Conservation (phyloP, 83 land plant species). For the Picea mariana region DNA sequence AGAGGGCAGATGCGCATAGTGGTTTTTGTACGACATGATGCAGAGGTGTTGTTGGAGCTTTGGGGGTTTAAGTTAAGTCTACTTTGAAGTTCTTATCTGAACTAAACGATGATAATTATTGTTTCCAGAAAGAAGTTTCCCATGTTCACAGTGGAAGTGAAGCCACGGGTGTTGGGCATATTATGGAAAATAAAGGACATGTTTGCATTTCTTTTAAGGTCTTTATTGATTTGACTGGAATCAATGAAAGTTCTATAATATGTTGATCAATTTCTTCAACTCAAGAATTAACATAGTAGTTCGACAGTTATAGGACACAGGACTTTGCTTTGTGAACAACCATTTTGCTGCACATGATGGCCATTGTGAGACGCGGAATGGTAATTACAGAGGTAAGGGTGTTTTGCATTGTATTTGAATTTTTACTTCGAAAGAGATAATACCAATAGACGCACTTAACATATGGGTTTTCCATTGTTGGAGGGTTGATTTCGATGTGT, state of each 20-base stretch:
- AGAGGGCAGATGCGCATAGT: conserved; percentile 53
- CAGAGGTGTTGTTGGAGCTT: conserved; percentile 28
- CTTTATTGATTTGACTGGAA: too few relatives aligned
- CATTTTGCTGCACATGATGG: conserved; percentile 62
- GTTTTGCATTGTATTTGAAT: background rate
- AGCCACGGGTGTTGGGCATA: too few relatives aligned
- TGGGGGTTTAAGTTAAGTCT: background rate
- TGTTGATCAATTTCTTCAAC: background rate
- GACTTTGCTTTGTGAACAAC: conserved; percentile 50
- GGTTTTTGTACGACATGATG: conserved; percentile 47
- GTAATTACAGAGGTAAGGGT: conserved; percentile 37
- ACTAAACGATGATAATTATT: background rate
- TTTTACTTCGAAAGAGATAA: background rate
- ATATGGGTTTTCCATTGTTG: too few relatives aligned
- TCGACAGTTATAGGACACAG: conserved; percentile 52
- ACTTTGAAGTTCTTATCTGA: background rate
- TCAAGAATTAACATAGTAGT: background rate
- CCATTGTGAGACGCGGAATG: conserved; percentile 47
- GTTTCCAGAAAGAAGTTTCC: too few relatives aligned
- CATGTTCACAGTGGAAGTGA: too few relatives aligned
- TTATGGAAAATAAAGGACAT: too few relatives aligned
- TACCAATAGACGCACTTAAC: too few relatives aligned
- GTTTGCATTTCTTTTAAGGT: too few relatives aligned
- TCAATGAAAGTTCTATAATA: too few relatives aligned
- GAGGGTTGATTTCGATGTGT: too few relatives aligned